Conservation (phyloP, 2,329 filamentous ascomycete species). For the Zasmidium cellare region DNA sequence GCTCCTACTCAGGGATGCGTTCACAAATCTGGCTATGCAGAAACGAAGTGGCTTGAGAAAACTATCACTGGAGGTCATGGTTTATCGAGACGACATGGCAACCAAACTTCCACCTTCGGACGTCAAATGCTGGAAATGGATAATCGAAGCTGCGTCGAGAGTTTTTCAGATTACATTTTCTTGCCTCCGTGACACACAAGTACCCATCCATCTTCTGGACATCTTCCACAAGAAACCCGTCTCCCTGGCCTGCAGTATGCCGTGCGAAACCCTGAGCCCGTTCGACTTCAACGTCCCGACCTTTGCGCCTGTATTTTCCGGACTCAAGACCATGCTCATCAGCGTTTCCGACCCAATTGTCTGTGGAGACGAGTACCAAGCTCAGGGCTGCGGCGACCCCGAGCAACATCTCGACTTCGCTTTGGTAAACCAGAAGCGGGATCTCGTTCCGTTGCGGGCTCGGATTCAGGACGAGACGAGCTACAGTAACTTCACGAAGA, state of each 20-base stretch:
- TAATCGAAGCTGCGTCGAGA: slow-evolving; percentile 2
- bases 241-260: not conserved
- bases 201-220: slow-evolving; percentile 5
- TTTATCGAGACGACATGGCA: slow-evolving; percentile 2
- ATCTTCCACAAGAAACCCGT: not conserved
- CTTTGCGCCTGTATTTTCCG: not conserved
- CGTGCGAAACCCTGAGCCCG: not conserved
- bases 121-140: slow-evolving; percentile 1
- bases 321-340: not conserved
- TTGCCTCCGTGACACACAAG: not conserved
- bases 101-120: not conserved
- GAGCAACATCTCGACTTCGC: no score
- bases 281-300: not conserved
- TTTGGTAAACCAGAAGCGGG: no score
- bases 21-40: not conserved
- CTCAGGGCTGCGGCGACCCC: not conserved
- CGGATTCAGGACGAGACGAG: not conserved
- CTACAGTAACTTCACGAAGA: not conserved
- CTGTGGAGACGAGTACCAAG: not conserved
- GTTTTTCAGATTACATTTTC: not conserved
- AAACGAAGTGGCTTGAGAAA: not conserved
- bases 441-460: no score
- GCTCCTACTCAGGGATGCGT: slow-evolving; percentile 1
- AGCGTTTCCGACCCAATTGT: not conserved
- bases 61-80: not conserved